phyloP scores from a whole-genome alignment of 1,284 basidiomycete genomes.

The Malassezia arunalokei region DNA sequence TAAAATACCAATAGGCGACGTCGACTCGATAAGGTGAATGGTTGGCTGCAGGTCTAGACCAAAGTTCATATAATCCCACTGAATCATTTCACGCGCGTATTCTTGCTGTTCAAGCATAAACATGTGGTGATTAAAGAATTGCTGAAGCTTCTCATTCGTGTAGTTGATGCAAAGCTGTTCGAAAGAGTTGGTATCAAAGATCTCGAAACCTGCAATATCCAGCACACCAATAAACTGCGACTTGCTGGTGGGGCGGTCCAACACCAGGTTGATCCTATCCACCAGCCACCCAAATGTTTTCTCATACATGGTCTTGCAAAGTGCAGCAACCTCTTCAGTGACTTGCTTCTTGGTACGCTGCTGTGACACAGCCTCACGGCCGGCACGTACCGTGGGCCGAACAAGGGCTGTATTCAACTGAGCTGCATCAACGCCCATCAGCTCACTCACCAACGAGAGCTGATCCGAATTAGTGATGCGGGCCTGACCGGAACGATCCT shows the following conservation, averaged over 20 bases:
- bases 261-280: conserved; percentile 82
- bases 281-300: conserved; percentile 89
- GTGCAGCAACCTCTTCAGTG: conserved; percentile 74
- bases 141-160: conserved; percentile 58
- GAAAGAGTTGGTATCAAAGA: conserved; percentile 58
- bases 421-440: conserved; percentile 76
- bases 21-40: conserved; percentile 87
- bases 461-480: conserved; percentile 52
- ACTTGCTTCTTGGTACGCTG: conserved; percentile 84
- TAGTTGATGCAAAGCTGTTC: conserved; percentile 99
- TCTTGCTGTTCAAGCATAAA: conserved; percentile 99
- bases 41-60: conserved; percentile 94
- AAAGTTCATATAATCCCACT: conserved; percentile 98
- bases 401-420: conserved; percentile 68
- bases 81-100: conserved; percentile 88
- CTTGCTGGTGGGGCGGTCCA: conserved; percentile 77
- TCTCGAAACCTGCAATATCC: conserved; percentile 99
- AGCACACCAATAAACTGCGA: conserved; percentile 95
- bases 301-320: conserved; percentile 95
- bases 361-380: conserved; percentile 92
- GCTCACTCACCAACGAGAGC: conserved; percentile 73
- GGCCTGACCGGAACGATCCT: conserved; percentile 76
- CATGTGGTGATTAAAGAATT: conserved; percentile 83
- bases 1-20: conserved; percentile 67
- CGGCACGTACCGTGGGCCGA: conserved; percentile 69